phyloP scores from a whole-genome alignment of 441 rosid genomes.

The Bruguiera hainesii region DNA sequence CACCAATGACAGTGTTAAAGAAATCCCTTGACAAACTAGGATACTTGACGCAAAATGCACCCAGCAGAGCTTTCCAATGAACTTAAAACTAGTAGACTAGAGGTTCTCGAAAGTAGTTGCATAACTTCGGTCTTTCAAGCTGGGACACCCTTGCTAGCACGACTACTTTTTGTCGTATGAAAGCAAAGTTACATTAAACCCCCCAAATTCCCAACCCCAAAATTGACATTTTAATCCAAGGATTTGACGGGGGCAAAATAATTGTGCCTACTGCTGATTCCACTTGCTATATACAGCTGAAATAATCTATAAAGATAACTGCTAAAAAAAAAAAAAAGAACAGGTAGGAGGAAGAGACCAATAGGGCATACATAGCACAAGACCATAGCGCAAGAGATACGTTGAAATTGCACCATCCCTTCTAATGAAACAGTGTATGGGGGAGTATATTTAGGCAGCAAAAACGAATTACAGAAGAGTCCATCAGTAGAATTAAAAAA shows the following conservation, averaged over 20 bases:
- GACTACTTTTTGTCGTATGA: neutral
- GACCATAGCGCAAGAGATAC: conserved; percentile 58
- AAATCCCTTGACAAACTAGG: neutral
- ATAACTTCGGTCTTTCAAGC: neutral
- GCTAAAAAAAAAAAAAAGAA: neutral
- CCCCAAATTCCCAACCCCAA: neutral
- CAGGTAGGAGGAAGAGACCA: conserved; percentile 7
- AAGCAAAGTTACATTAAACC: conserved; percentile 11
- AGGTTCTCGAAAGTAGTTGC: neutral
- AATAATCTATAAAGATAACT: neutral
- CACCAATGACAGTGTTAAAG: neutral
- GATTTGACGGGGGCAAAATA: no score
- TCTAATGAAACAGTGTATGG: conserved; percentile 79
- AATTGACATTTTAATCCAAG: neutral
- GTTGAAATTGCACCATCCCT: conserved; percentile 78
- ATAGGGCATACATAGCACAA: conserved; percentile 71
- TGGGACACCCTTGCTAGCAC: neutral
- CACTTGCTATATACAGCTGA: neutral
- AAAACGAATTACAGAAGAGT: conserved; percentile 15
- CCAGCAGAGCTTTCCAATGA: conserved; percentile 1
- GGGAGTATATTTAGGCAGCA: conserved; percentile 32
- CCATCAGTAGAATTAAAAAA: neutral
- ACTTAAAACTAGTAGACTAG: neutral
- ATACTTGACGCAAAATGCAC: conserved; percentile 3
- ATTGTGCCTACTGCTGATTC: no score